Evolutionary conservation across 1,139 yeast genomes (phyloP).

Genomic region (Geotrichum armillariae): DNA sequence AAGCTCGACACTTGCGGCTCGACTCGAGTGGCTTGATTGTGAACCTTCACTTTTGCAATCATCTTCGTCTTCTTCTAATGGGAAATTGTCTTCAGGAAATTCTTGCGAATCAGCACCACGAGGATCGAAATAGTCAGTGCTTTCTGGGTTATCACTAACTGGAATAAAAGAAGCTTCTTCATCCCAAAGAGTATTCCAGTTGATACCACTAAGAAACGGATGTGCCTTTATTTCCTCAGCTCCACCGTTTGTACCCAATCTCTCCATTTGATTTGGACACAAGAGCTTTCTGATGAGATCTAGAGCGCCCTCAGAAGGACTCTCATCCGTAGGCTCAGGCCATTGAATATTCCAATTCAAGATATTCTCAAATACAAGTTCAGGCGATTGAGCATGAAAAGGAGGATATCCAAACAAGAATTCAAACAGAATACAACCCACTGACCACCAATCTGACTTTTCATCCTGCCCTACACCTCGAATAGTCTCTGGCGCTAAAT

Average conservation of each 20-base stretch:
- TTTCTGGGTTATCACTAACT: slow-evolving; percentile 70
- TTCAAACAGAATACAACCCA: slow-evolving; percentile 93
- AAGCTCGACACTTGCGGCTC: slow-evolving; percentile 18
- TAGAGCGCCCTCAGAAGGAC: slow-evolving; percentile 58
- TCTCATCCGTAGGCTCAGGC: slow-evolving; percentile 52
- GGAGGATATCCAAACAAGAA: slow-evolving; percentile 94
- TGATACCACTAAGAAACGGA: slow-evolving; percentile 67
- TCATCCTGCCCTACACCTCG: slow-evolving; percentile 82
- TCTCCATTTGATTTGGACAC: slow-evolving; percentile 56
- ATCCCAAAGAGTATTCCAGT: slow-evolving; percentile 73
- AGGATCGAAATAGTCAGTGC: slow-evolving; percentile 85
- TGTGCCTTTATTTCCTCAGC: slow-evolving; percentile 77
- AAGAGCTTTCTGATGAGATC: slow-evolving; percentile 68
- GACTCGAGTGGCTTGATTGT: slow-evolving; percentile 19
- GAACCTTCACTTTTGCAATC: slow-evolving; percentile 16
- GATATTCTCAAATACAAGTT: slow-evolving; percentile 78
- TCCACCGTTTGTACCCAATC: slow-evolving; percentile 71
- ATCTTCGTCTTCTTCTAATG: slow-evolving; percentile 30
- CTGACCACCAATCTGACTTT: slow-evolving; percentile 97
- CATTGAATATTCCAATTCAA: slow-evolving; percentile 73
- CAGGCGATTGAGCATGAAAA: slow-evolving; percentile 81
- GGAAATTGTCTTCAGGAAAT: slow-evolving; percentile 26
- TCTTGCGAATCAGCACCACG: slow-evolving; percentile 69
- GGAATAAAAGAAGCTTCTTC: slow-evolving; percentile 89
- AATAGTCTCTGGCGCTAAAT: slow-evolving; percentile 94